Conservation (phyloP, 352 stramenopile genomes). For the Pythium inflatum region DNA sequence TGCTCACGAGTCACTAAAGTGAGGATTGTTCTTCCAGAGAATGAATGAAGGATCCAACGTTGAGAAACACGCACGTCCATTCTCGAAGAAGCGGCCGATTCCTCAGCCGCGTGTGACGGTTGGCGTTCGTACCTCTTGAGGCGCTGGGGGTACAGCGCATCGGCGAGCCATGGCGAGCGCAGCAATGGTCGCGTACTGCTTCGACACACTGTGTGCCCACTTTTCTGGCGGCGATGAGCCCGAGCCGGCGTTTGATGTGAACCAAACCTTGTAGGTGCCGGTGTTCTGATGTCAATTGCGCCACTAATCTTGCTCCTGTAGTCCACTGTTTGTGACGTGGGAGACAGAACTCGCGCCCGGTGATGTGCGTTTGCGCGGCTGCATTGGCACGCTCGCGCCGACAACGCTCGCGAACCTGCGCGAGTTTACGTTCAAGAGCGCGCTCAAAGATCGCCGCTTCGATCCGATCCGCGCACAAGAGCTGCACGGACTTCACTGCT, state of each 20-base stretch:
- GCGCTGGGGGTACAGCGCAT: too few species aligned
- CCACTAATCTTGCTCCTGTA: constrained; percentile 16
- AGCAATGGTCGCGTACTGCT: constrained; percentile 86
- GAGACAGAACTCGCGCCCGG: constrained; percentile 63
- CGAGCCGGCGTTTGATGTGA: constrained; percentile 54
- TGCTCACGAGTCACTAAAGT: constrained; percentile 9
- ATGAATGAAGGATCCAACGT: neutral
- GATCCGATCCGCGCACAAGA: constrained; percentile 73
- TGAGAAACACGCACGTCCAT: neutral
- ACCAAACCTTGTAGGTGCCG: constrained; percentile 58
- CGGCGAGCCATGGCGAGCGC: constrained; percentile 79
- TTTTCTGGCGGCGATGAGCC: constrained; percentile 59
- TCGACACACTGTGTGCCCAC: constrained; percentile 78
- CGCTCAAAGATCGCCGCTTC: constrained; percentile 76
- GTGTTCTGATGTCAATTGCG: neutral
- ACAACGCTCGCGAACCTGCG: constrained; percentile 69
- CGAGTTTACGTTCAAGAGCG: constrained; percentile 85
- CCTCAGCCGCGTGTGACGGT: too few species aligned
- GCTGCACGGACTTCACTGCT: constrained; percentile 68
- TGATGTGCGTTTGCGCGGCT: constrained; percentile 61
- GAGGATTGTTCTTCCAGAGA: constrained; percentile 10
- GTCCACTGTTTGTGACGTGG: constrained; percentile 86
- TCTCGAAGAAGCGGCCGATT: constrained; percentile 15
- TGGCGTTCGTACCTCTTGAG: too few species aligned
- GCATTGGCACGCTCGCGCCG: constrained; percentile 77